These are phyloP conservation scores for Blumeria graminis DNA, from an alignment of 2,329 filamentous ascomycete genomes.

Conservation along the genomic window DNA sequence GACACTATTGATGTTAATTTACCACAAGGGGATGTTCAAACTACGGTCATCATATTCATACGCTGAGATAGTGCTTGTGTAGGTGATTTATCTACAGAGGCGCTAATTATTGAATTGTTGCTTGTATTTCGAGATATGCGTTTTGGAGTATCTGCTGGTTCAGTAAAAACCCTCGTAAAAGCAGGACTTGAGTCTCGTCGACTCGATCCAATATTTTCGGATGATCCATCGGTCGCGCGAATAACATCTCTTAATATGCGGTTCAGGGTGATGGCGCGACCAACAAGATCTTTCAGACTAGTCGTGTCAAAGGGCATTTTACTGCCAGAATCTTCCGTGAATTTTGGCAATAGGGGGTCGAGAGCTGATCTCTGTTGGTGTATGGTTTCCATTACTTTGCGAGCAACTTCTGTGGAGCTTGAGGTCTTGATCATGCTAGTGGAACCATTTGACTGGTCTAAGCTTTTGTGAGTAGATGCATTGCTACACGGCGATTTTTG, in stretches of 20 bases:
- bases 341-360: constrained; percentile 15
- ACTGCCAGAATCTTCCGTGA: constrained; percentile 17
- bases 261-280: constrained; percentile 33
- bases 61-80: constrained; percentile 25
- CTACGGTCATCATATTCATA: constrained; percentile 40
- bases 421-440: constrained; percentile 5
- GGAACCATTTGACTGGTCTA: constrained; percentile 2
- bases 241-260: constrained; percentile 35
- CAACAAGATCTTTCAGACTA: constrained; percentile 40
- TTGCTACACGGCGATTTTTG: no score
- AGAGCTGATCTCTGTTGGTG: constrained; percentile 25
- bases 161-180: constrained; percentile 41
- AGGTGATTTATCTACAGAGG: constrained; percentile 28
- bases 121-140: constrained; percentile 27
- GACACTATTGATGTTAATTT: no score
- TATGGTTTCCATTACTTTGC: constrained; percentile 40
- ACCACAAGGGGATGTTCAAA: background rate
- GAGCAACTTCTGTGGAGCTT: constrained; percentile 25
- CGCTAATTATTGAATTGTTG: constrained; percentile 26
- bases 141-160: constrained; percentile 31
- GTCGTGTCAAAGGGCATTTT: constrained; percentile 44
- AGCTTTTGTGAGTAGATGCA: constrained; percentile 2
- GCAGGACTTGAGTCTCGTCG: constrained; percentile 36
- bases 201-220: constrained; percentile 27
- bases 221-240: constrained; percentile 31